A percentile compares a stretch with the other conserved stretches of the same genome.
Evolutionary conservation across 2,329 filamentous ascomycete species (phyloP).

Genomic region (Aspergillus jensenii): DNA sequence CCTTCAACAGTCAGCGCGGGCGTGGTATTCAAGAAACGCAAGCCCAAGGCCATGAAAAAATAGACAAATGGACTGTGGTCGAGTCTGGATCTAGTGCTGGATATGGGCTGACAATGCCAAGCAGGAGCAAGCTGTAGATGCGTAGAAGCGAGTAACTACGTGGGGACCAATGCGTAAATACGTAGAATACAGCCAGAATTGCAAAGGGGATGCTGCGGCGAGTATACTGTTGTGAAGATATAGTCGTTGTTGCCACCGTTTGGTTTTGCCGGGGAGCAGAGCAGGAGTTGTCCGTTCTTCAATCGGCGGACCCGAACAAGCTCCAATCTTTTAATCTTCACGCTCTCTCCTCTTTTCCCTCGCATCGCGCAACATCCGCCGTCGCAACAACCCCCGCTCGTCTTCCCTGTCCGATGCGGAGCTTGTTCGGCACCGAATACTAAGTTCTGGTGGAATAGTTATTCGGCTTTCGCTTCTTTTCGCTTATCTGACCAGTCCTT

Average conservation of each 20-base stretch:
- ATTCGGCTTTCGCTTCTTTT: slow-evolving; percentile 26
- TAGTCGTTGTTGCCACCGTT: background rate
- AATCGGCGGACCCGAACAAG: slow-evolving; percentile 18
- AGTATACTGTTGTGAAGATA: background rate
- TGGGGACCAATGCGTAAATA: background rate
- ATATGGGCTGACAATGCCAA: background rate
- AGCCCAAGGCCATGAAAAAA: slow-evolving; percentile 45
- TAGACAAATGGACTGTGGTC: slow-evolving; percentile 14
- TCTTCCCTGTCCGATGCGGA: slow-evolving; percentile 19
- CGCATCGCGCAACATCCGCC: slow-evolving; percentile 23
- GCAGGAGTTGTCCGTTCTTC: slow-evolving; percentile 1
- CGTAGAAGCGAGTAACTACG: background rate
- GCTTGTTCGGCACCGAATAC: slow-evolving; percentile 18
- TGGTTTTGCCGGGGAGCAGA: background rate
- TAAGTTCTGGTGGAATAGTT: slow-evolving; percentile 26
- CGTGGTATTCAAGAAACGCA: slow-evolving; percentile 51
- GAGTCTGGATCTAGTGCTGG: background rate
- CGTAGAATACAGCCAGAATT: background rate
- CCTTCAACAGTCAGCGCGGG: slow-evolving; percentile 27
- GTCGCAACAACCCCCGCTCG: slow-evolving; percentile 16
- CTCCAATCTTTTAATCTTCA: slow-evolving; percentile 15
- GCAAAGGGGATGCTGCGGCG: background rate
- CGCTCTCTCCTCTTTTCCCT: slow-evolving; percentile 10
- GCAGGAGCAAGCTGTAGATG: background rate
- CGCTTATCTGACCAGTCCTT: slow-evolving; percentile 24